Conservation (phyloP, 257 asterid species). For the Apocynum venetum region DNA sequence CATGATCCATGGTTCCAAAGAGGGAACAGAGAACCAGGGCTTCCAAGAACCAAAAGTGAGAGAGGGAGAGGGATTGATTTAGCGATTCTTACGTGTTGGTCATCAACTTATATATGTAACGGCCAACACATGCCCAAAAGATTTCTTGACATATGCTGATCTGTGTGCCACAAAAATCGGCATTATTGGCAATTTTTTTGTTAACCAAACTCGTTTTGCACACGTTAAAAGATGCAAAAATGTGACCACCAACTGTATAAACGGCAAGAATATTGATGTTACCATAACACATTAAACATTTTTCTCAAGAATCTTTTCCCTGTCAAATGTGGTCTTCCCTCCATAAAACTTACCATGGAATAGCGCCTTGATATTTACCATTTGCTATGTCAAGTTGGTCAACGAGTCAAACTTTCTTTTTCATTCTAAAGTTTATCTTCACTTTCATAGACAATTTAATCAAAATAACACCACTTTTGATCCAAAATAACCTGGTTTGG, state of each 20-base stretch:
- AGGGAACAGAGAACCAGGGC: slow-evolving; percentile 31
- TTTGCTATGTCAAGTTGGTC: too few species aligned
- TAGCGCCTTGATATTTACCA: neutral
- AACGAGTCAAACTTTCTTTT: too few species aligned
- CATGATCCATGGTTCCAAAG: slow-evolving; percentile 59
- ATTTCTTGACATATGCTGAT: slow-evolving; percentile 13
- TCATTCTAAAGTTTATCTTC: too few species aligned
- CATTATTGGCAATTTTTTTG: neutral
- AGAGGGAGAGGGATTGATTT: slow-evolving; percentile 21
- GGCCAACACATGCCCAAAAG: neutral
- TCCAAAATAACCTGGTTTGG: too few species aligned
- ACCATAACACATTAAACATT: neutral
- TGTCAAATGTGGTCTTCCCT: slow-evolving; percentile 2
- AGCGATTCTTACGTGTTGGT: slow-evolving; percentile 28
- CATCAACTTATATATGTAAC: neutral
- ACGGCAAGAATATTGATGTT: slow-evolving; percentile 2
- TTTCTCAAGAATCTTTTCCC: neutral
- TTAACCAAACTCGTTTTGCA: slow-evolving; percentile 16
- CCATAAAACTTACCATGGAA: too few species aligned
- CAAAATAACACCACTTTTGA: too few species aligned
- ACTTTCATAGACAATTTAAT: too few species aligned
- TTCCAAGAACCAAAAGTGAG: slow-evolving; percentile 46
- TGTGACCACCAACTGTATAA: neutral
- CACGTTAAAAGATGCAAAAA: slow-evolving; percentile 15
- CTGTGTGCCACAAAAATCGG: slow-evolving; percentile 24